Evolutionary conservation across 75 land plant species (phyloP), one percentile per base, ranked within the genome.

Genomic region (Cunninghamia lanceolata): DNA sequence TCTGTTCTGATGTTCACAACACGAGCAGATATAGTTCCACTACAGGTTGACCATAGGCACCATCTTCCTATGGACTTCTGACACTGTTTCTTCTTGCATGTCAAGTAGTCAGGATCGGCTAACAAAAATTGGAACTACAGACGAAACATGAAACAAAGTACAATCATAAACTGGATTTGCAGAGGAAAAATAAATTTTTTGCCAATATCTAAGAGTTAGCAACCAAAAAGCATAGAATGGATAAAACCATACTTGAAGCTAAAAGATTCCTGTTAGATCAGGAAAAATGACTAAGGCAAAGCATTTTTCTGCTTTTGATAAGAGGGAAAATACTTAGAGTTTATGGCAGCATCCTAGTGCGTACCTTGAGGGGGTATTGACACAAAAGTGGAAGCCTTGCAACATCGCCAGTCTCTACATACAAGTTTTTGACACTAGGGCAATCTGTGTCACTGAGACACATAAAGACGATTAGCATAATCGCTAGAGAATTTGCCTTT

Each of bases 331-430:
- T 13, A 43, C 82, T 32, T 43, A 80, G 1, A 3, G n/a, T n/a
- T n/a, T 76, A 21, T 42, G 47, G 15, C n/a, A 28, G 47, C 50
- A 36, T 43, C 17, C 30, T 80, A 25, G 28, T 16, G n/a, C 82
- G 10, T 86, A 96, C 98, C 98, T 96, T 96, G 83, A 95, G 90
- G 66, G 98, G 98, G 89, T 96, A 96, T 84, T 95, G 96, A 66
- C 98, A 96, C 8, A 92, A 89, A 66, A 96, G 94, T 19, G 97
- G 98, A 38, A 91, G 89, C 28, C 35, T 47, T 42, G 89, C 84
- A 1, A 91, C 15, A 83, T 96, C 98, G 50, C 98, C 98, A 14
- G 98, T 96, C 77, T 94, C 88, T 7, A 83, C 15, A 39, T 96
- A 96, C n/a, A 85, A 9, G 45, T 30, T 80, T 80, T 80, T 80